Evolutionary conservation across 1,284 basidiomycete species (phyloP), one percentile per base, ranked within the genome.

Genomic region (Gomphus bonarii): DNA sequence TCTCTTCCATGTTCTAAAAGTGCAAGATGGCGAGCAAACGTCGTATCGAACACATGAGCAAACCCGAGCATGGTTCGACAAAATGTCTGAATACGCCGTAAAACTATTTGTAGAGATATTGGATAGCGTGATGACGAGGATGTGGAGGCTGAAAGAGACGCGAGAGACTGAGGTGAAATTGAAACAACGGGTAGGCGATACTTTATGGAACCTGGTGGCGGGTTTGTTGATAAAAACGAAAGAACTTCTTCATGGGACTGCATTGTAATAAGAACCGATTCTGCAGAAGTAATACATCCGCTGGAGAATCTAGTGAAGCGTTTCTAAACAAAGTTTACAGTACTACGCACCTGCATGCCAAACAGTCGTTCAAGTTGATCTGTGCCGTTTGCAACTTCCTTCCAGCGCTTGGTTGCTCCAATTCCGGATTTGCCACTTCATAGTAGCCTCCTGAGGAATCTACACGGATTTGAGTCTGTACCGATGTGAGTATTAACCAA

Each of bases 241-340:
- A 94, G 78, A 1, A 99, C 91, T 70, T 99, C 94, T 25, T 84
- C 82, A 67, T 97, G 94, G 14, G 91, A 95, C 71, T 99, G 97
- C 60, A 97, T 81, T n/a, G 92, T 94, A 68, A 99, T 97, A 59
- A 99, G 80, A 38, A 99, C 87, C 12, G 91, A 95, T 75, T 99
- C 95, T 36, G 95, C 95, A 50, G 94, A 97, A 1, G 95, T 99
- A 65, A 99, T 98, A 67, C 95, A 99, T 1, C 95, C 95, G 61
- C 94, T 97, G 63, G 2, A 28, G 25, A 54, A 57, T 46, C 3
- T 16, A 12, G 28, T 20, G 50, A 50, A 14, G 43, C 36, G 14
- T 36, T 11, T 18, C 11, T 20, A 46, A 31, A 50, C 9, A 40
- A 55, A 30, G 31, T 20, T 16, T 43, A 36, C 30, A 25, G 30